Base-by-base conservation (phyloP, 176 grass and related monocot genomes). In the Rhipidocladum racemiflorum region DNA sequence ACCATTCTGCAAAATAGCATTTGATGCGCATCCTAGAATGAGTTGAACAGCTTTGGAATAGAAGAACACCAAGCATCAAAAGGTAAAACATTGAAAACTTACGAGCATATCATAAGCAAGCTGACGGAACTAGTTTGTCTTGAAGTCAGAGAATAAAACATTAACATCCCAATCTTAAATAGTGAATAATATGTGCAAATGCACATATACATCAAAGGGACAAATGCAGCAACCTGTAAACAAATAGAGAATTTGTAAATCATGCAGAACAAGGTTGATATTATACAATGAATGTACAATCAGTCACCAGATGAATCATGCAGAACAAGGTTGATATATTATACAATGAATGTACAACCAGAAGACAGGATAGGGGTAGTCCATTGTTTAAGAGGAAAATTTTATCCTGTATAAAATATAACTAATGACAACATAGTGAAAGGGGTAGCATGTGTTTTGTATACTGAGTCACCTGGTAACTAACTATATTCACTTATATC, bases 41-140 rank as follows among this genome's bases (percentile, higher is more conserved):
- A 86, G 21, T 69, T 66, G 15, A 84, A 61, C 3, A 81, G 24
- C 36, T 79, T 76, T 29, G 75, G 70, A 57, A 78, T 61, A 61
- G 35, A 92, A 79, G 61, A 40, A 74, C 2, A n/a, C 17, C 44
- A 78, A 73, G 35, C 59, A 83, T 56, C 39, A 76, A 81, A 61
- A 42, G 55, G 13, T 40, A 80, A 79, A 38, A 69, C 36, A 81
- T 35, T 36, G 20, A 79, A 77, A 85, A 91, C 93, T 93, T 99
- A 99, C 96, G 96, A 99, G 75, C 96, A 99, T 74, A 99, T 99
- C 96, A 95, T 95, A 72, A 99, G 96, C 88, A 99, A 86, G 85
- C 96, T 99, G 49, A 99, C 92, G 21, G 96, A 91, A 81, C 93
- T 99, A 32, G 96, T 99, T 76, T 99, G 96, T 75, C 90, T 91